phyloP scores from a whole-genome alignment of 1,284 basidiomycete species.

The Kalmanozyma brasiliensis region DNA sequence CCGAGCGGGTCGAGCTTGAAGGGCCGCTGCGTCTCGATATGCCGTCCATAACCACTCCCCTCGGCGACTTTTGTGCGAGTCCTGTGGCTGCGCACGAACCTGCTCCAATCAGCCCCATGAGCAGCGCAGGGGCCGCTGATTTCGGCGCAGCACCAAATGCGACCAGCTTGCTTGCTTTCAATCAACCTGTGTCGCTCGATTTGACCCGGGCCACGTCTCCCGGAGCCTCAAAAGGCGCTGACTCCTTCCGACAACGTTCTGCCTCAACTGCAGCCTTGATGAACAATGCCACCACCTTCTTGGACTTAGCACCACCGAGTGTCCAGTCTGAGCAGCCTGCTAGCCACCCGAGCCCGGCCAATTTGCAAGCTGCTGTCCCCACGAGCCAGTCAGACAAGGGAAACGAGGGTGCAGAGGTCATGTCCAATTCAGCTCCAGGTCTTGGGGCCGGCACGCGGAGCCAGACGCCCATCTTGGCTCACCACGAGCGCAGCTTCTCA shows the following conservation, averaged over 20 bases:
- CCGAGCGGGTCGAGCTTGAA: slow-evolving; percentile 27
- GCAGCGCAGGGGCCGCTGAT: not conserved
- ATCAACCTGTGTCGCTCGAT: slow-evolving; percentile 21
- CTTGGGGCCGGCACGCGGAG: not conserved
- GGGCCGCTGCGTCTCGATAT: slow-evolving; percentile 26
- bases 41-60: slow-evolving; percentile 10
- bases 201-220: slow-evolving; percentile 9
- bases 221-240: slow-evolving; percentile 1
- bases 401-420: slow-evolving; percentile 13
- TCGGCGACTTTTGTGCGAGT: slow-evolving; percentile 11
- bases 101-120: slow-evolving; percentile 6
- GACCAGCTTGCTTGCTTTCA: not conserved
- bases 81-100: slow-evolving; percentile 1
- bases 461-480: not conserved
- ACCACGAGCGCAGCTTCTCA: slow-evolving; percentile 28
- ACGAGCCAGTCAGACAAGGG: not conserved
- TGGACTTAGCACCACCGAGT: slow-evolving; percentile 13
- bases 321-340: not conserved
- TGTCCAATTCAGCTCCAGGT: not conserved
- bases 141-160: not conserved
- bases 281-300: slow-evolving; percentile 32
- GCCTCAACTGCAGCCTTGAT: slow-evolving; percentile 47
- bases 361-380: not conserved
- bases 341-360: slow-evolving; percentile 10
- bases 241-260: slow-evolving; percentile 39